Evolutionary conservation across 805 yeast genomes (phyloP), one percentile per base, ranked within the genome.

Genomic region (Myxozyma neotropica): DNA sequence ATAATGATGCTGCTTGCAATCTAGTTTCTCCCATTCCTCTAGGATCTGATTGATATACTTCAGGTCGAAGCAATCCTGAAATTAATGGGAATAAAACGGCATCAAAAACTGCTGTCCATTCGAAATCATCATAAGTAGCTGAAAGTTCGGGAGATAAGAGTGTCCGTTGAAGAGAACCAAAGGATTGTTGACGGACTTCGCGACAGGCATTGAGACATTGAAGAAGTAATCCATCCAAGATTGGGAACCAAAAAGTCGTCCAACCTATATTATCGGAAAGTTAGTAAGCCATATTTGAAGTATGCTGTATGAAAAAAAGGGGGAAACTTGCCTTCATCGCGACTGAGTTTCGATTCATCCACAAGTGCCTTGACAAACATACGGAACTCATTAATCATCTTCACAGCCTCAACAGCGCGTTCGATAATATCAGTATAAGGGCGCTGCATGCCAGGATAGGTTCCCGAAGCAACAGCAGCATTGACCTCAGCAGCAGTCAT

Each of bases 141-240:
- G 33, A 50, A n/a, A 68, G 61, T 31, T 68, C 70, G 6, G 71
- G 72, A 1, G 84, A 75, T 12, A 85, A 72, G 10, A 85, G 68
- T 3, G 81, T 74, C 4, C 77, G 74, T 59, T 87, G 88, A 53
- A 92, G 78, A 0, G 82, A 72, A 21, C 79, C 78, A 43, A 90
- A 73, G 0, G 96, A 92, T 71, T 80, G 82, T 0, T 80, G 73
- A 40, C 96, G 77, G 10, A 91, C 76, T 69, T 88, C 91, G 27
- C 89, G 77, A 71, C 96, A 89, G 19, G 96, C 96, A 68, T 91
- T 91, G 70, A 87, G 81, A 71, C 96, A 88, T 71, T 92, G 97
- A 68, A 88, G 93, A 0, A 94, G 90, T 55, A 91, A 77, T 0
- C 95, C 95, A 70, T 89, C 93, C 29, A 88, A 78, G 61, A 89